Evolutionary conservation across 1,284 basidiomycete genomes (phyloP).

Genomic region (Leccinum huronense): DNA sequence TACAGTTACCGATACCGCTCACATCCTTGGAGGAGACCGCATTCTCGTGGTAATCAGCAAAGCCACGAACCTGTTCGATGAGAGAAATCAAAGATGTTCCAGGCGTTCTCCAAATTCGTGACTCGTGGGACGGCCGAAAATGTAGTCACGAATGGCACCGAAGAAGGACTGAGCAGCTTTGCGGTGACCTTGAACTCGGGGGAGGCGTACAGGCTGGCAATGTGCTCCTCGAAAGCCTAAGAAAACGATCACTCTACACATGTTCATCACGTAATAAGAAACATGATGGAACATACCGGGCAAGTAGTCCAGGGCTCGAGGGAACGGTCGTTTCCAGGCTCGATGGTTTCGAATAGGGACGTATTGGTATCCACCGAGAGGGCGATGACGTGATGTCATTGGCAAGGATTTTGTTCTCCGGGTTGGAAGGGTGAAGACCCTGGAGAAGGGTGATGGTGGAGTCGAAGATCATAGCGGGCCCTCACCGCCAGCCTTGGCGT

Average conservation of each 20-base stretch:
- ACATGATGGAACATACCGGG: slow-evolving; percentile 48
- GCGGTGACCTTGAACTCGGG: slow-evolving; percentile 61
- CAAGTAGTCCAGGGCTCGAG: slow-evolving; percentile 85
- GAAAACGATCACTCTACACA: slow-evolving; percentile 18
- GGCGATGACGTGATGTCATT: slow-evolving; percentile 73
- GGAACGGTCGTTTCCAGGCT: slow-evolving; percentile 78
- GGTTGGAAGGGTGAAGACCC: slow-evolving; percentile 75
- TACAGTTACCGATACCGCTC: slow-evolving; percentile 73
- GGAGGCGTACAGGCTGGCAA: slow-evolving; percentile 56
- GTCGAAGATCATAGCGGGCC: slow-evolving; percentile 79
- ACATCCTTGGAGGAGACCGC: slow-evolving; percentile 60
- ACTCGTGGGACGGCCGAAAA: slow-evolving; percentile 62
- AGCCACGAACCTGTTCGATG: slow-evolving; percentile 64
- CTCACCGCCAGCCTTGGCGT: slow-evolving; percentile 81
- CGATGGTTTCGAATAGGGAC: slow-evolving; percentile 79
- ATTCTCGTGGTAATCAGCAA: slow-evolving; percentile 77
- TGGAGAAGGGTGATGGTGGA: slow-evolving; percentile 75
- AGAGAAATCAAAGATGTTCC: slow-evolving; percentile 75
- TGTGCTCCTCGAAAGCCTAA: slow-evolving; percentile 64
- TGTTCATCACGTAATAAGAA: slow-evolving; percentile 1
- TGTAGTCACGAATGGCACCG: slow-evolving; percentile 57
- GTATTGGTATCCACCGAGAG: slow-evolving; percentile 84
- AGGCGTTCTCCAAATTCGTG: slow-evolving; percentile 63
- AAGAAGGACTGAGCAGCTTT: slow-evolving; percentile 65
- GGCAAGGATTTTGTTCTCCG: slow-evolving; percentile 70